These are phyloP conservation scores for Blumeriella jaapii DNA, from an alignment of 2,329 filamentous ascomycete genomes.

Conservation along the genomic window DNA sequence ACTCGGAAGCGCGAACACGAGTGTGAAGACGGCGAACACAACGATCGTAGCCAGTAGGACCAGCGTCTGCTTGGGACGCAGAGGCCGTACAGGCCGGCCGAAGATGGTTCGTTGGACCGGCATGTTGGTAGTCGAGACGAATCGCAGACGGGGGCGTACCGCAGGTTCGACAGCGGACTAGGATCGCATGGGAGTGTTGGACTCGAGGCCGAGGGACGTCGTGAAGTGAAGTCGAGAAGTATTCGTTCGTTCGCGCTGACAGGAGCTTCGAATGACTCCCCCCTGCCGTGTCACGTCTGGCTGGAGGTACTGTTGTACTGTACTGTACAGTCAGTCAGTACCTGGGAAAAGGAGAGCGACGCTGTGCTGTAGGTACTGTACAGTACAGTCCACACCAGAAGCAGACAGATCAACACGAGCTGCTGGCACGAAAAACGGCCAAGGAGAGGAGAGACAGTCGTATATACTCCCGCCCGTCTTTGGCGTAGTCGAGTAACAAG, in stretches of 20 bases:
- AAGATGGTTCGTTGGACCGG: conserved; percentile 36
- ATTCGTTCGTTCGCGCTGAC: too few species aligned
- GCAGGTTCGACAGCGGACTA: conserved; percentile 9
- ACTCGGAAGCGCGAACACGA: conserved; percentile 41
- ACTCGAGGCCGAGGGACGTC: background rate
- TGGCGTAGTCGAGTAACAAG: too few species aligned
- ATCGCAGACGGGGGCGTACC: background rate
- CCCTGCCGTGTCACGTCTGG: background rate
- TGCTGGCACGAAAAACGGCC: too few species aligned
- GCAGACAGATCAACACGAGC: too few species aligned
- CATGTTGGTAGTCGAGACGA: conserved; percentile 27
- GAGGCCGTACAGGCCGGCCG: conserved; percentile 38
- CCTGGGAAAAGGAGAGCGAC: too few species aligned
- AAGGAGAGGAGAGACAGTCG: too few species aligned
- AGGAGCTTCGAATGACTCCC: background rate
- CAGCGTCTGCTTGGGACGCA: conserved; percentile 41
- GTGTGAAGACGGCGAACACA: conserved; percentile 41
- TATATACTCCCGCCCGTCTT: too few species aligned
- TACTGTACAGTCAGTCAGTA: too few species aligned
- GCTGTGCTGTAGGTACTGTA: too few species aligned
- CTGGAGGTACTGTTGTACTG: too few species aligned
- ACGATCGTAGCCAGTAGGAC: conserved; percentile 39
- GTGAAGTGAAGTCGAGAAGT: too few species aligned
- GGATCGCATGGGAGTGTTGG: conserved; percentile 8
- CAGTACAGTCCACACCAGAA: too few species aligned